A percentile compares a stretch with the other conserved stretches of the same genome.
Conservation (phyloP, 2,329 filamentous ascomycete species). For the Arthrobotrys sphaeroides region DNA sequence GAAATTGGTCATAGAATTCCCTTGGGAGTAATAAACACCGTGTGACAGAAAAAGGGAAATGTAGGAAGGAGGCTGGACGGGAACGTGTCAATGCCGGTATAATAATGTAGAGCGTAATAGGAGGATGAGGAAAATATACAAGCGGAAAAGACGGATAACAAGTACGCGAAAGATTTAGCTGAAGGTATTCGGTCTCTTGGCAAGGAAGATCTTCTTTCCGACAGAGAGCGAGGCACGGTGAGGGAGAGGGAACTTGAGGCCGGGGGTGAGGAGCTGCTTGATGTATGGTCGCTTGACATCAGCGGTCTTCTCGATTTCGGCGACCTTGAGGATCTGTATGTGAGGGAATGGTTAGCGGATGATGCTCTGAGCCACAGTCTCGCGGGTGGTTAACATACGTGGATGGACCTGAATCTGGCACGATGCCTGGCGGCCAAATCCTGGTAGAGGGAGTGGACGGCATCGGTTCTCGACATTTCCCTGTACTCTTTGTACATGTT, state of each 20-base stretch:
- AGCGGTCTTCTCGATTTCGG: constrained; percentile 93
- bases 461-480: constrained; percentile 94
- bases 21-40: constrained; percentile 44
- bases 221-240: constrained; percentile 87
- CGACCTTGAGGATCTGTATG: constrained; percentile 90
- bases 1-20: constrained; percentile 41
- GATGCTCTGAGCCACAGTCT: neutral
- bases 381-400: constrained; percentile 73
- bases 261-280: constrained; percentile 95
- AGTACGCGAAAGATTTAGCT: constrained; percentile 73
- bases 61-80: constrained; percentile 21
- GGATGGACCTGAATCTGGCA: constrained; percentile 96
- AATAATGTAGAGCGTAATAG: constrained; percentile 49
- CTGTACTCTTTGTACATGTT: constrained; percentile 99
- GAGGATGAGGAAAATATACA: constrained; percentile 50
- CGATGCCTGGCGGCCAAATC: constrained; percentile 99
- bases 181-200: constrained; percentile 95
- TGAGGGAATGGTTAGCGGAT: constrained; percentile 4
- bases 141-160: constrained; percentile 43
- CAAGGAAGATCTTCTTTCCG: constrained; percentile 90
- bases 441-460: constrained; percentile 96
- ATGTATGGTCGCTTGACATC: constrained; percentile 99
- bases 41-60: constrained; percentile 33
- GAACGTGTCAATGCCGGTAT: constrained; percentile 49
- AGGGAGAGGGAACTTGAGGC: constrained; percentile 97